These are phyloP conservation scores for Kodamaea laetipori DNA, from an alignment of 805 yeast genomes.

Conservation along the genomic window DNA sequence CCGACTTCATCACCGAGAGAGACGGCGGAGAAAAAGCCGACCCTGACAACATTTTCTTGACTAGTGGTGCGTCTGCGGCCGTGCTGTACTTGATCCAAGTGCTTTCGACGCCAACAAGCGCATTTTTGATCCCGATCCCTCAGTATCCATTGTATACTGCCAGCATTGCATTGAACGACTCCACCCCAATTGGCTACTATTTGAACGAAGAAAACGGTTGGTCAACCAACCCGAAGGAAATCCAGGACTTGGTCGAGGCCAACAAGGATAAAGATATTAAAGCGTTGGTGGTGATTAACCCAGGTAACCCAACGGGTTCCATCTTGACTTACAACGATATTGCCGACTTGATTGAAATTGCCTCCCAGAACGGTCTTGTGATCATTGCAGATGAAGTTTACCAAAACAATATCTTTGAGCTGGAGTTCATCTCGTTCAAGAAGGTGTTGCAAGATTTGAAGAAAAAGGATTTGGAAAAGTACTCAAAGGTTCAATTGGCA, in stretches of 20 bases:
- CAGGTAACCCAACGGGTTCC: slow-evolving; percentile 98
- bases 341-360: slow-evolving; percentile 69
- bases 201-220: slow-evolving; percentile 80
- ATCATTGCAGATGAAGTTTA: slow-evolving; percentile 97
- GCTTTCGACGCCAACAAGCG: slow-evolving; percentile 64
- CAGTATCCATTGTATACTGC: slow-evolving; percentile 98
- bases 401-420: slow-evolving; percentile 86
- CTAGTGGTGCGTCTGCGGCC: slow-evolving; percentile 94
- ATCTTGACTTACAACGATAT: slow-evolving; percentile 67
- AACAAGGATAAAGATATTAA: slow-evolving; percentile 57
- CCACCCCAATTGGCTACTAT: slow-evolving; percentile 83
- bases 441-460: slow-evolving; percentile 71
- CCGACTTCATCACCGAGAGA: slow-evolving; percentile 73
- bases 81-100: slow-evolving; percentile 78
- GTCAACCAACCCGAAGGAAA: slow-evolving; percentile 75
- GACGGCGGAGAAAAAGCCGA: slow-evolving; percentile 72
- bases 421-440: slow-evolving; percentile 82
- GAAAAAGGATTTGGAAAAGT: slow-evolving; percentile 52
- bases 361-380: slow-evolving; percentile 82
- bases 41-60: slow-evolving; percentile 76
- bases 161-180: slow-evolving; percentile 79
- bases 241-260: slow-evolving; percentile 54
- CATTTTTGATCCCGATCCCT: slow-evolving; percentile 92
- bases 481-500: slow-evolving; percentile 78
- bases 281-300: slow-evolving; percentile 90